Evolutionary conservation across 306 rosid species (phyloP).

Genomic region (Crotalaria pallida): DNA sequence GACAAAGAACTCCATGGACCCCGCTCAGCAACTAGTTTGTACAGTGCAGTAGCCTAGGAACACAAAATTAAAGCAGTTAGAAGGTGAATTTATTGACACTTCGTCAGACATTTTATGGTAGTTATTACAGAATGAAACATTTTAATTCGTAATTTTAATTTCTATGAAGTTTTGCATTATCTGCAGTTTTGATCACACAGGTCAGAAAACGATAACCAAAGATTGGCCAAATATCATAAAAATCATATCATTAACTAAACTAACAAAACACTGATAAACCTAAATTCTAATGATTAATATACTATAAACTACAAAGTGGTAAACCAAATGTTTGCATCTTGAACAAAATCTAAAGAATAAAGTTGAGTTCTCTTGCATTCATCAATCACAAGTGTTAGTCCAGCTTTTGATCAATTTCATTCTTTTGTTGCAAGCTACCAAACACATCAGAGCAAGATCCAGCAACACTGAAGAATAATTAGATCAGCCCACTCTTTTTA

Average conservation of each 20-base stretch:
- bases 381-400: not conserved
- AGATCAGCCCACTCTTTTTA: not conserved
- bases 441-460: not conserved
- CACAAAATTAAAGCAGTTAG: slow-evolving; percentile 18
- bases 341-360: not conserved
- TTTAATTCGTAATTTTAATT: not conserved
- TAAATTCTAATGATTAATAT: not conserved
- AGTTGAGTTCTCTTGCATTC: not conserved
- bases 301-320: not conserved
- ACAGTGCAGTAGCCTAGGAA: slow-evolving; percentile 80
- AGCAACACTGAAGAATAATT: not conserved
- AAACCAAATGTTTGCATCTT: not conserved
- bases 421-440: not conserved
- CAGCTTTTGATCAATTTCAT: not conserved
- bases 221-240: not conserved
- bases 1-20: slow-evolving; percentile 99
- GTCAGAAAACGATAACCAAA: not conserved
- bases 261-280: not conserved
- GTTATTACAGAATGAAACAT: not conserved
- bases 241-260: not conserved
- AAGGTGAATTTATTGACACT: not conserved
- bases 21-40: slow-evolving; percentile 93
- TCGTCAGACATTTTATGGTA: not conserved
- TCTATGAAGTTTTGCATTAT: too few relatives aligned
- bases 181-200: not conserved